Evolutionary conservation across 2,329 filamentous ascomycete species (phyloP).

Genomic region (Didymella keratinophila): DNA sequence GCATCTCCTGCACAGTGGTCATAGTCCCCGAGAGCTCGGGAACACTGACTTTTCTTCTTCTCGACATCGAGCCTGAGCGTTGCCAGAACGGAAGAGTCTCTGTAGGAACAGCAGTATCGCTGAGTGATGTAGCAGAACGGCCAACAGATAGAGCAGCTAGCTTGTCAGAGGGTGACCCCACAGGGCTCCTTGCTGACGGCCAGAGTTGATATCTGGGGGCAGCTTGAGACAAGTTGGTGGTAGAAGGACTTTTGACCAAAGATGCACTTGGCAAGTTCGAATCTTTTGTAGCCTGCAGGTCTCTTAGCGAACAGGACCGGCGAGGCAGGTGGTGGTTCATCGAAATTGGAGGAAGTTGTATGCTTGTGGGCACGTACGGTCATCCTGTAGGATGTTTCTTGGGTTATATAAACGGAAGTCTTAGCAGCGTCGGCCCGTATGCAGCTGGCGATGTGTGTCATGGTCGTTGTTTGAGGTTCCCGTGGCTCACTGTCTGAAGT

Average conservation of each 20-base stretch:
- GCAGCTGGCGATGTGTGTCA: constrained; percentile 56
- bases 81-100: constrained; percentile 48
- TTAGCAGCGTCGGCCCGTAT: constrained; percentile 47
- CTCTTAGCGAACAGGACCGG: constrained; percentile 47
- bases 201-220: constrained; percentile 49
- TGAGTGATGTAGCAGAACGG: constrained; percentile 51
- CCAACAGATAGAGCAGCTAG: constrained; percentile 48
- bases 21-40: constrained; percentile 50
- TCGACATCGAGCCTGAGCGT: constrained; percentile 48
- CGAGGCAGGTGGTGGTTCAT: constrained; percentile 47
- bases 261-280: constrained; percentile 24
- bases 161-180: constrained; percentile 43
- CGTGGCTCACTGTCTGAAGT: constrained; percentile 46
- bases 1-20: constrained; percentile 50
- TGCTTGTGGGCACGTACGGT: constrained; percentile 41
- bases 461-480: constrained; percentile 48
- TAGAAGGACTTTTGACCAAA: constrained; percentile 42
- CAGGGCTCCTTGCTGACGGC: constrained; percentile 45
- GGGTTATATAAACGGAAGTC: constrained; percentile 50
- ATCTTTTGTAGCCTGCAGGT: constrained; percentile 42
- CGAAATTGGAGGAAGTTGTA: constrained; percentile 22
- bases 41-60: constrained; percentile 53
- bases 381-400: constrained; percentile 45
- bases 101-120: constrained; percentile 48
- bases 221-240: constrained; percentile 34